Base-by-base conservation (phyloP, 805 yeast genomes). In the Nakazawaea populi region DNA sequence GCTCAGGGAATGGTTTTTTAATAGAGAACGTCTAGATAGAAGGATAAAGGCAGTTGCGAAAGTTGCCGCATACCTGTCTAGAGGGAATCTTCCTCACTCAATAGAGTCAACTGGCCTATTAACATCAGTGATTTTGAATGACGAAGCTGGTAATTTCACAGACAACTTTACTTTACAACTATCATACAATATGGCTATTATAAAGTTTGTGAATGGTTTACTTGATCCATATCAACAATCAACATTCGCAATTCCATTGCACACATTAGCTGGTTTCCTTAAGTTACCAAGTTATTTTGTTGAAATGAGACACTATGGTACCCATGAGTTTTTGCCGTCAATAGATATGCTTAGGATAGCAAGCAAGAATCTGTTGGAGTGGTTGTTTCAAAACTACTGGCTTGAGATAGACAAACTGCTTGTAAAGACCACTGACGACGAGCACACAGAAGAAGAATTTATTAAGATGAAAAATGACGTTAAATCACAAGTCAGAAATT, bases 161-260 rank as follows among this genome's bases (percentile, higher is more conserved):
- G 43, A 31, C 45, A 78, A 75, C 46, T 56, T 68, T 14, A 58
- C 80, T 2, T 29, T 51, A 24, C 75, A 80, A 54, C 58, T 82
- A 54, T 72, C 83, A 5, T 87, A 87, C 61, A 70, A 90, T 0
- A 83, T 87, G 87, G 80, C 89, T 0, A 60, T 91, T 10, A 83
- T 89, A 30, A 72, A 95, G 52, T 89, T 92, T 68, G 97, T 94
- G 29, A 94, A 94, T 65, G 98, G 97, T 2, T 65, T 89, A 4
- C 66, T 94, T 37, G 99, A 94, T 64, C 94, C 96, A 0, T 77
- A 77, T 46, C 99, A 94, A 65, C 87, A 83, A 58, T 79, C 90
- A 1, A 78, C 75, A 42, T 84, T 70, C 61, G 97, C 96, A 0
- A 77, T 86, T 12, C 91, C 97, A 5, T 68, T 94, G 58, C 85